A percentile compares a stretch with the other conserved stretches of the same genome.
These are phyloP conservation scores for Conringia planisiliqua DNA, from an alignment of 345 rosid genomes.

Conservation along the genomic window DNA sequence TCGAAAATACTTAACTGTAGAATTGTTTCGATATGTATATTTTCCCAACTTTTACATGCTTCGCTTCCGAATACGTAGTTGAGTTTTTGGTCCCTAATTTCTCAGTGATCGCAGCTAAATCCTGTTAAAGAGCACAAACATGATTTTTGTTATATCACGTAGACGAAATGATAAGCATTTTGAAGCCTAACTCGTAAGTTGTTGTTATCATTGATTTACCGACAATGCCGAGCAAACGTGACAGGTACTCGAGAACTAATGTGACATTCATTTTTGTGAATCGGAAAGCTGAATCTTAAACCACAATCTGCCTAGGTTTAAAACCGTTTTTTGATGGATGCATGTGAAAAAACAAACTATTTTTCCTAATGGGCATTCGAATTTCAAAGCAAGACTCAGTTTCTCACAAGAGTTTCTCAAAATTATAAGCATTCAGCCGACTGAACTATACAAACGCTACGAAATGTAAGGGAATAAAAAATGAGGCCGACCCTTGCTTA, in stretches of 20 bases:
- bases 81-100: conserved; percentile 1
- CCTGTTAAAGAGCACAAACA: conserved; percentile 13
- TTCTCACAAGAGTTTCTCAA: not conserved
- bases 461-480: not conserved
- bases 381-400: conserved; percentile 2
- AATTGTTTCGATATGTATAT: not conserved
- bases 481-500: not conserved
- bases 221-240: conserved; percentile 15
- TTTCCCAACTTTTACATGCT: conserved; percentile 1
- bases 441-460: not conserved
- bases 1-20: not conserved
- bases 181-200: conserved; percentile 15
- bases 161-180: conserved; percentile 4
- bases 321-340: not conserved
- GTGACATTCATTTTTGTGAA: not conserved
- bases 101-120: not conserved
- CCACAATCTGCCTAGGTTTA: not conserved
- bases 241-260: conserved; percentile 10
- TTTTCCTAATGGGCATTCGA: not conserved
- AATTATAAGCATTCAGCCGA: not conserved
- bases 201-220: conserved; percentile 21
- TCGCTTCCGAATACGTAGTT: not conserved
- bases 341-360: not conserved
- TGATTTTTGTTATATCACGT: conserved; percentile 17
- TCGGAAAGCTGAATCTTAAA: conserved; percentile 4